Evolutionary conservation across 2,329 filamentous ascomycete genomes (phyloP), one percentile per base, ranked within the genome.

Genomic region (Neofusicoccum ribis): DNA sequence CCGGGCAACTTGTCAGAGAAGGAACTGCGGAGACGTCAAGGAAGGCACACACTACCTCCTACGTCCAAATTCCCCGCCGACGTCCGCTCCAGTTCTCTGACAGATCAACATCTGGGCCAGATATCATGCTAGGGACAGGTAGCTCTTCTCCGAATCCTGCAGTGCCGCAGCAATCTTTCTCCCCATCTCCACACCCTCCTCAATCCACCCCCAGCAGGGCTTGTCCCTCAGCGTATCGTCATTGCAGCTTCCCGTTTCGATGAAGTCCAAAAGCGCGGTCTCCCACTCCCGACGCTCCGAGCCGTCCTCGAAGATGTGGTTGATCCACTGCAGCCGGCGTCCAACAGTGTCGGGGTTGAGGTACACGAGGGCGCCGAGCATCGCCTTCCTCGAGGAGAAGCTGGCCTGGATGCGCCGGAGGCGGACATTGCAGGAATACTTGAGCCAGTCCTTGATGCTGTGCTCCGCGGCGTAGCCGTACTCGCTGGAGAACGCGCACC

Each of bases 241-340:
- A 7, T 60, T 60, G n/a, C 56, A 60, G 43, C 56, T 60, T 8
- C 56, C 56, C 15, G 56, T 60, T 36, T 60, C 56, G 31, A 60
- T 60, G 31, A 36, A 60, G 17, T 60, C 56, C 56, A 60, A 15
- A 11, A 60, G 17, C 11, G 56, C 56, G 2, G 56, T 47, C 31
- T 60, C 56, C 56, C 56, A 60, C 39, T 60, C 56, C 43, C 43
- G 43, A 9, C 56, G 41, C 15, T 47, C 43, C 5, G 56, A 43
- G 2, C 56, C 56, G 12, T 60, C 56, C 14, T 60, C 56, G 14
- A 60, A 60, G 12, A 60, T 47, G 43, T 47, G 56, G 12, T 60
- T 60, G 27, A 60, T 27, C 56, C 56, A 60, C 17, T 47, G 43
- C 56, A 60, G 43, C 31, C 56, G 14, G 5, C 56, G n/a, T 9